These are phyloP conservation scores for Amylocystis lapponica DNA, from an alignment of 768 basidiomycete species.

Conservation along the genomic window DNA sequence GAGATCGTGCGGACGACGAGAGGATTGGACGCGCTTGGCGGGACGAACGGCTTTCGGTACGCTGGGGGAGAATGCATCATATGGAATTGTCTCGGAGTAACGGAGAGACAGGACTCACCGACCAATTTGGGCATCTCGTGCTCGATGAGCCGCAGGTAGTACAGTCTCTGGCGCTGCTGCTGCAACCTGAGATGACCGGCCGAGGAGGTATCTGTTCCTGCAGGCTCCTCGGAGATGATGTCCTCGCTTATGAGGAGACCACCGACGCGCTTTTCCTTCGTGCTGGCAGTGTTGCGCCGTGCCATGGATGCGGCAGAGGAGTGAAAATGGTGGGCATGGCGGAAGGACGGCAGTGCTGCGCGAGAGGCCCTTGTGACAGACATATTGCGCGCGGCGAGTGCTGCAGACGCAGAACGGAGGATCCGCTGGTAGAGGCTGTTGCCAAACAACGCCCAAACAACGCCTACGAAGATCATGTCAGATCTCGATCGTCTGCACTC, in stretches of 20 bases:
- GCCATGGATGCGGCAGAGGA: slow-evolving; percentile 16
- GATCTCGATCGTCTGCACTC: slow-evolving; percentile 3
- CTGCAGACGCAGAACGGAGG: not conserved
- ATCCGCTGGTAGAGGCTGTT: not conserved
- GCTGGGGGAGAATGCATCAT: slow-evolving; percentile 38
- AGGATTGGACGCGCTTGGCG: slow-evolving; percentile 53
- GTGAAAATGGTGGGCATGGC: too few species aligned
- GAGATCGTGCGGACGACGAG: slow-evolving; percentile 69
- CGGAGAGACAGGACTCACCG: slow-evolving; percentile 40
- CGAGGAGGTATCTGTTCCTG: slow-evolving; percentile 61
- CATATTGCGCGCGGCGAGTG: slow-evolving; percentile 8
- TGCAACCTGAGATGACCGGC: slow-evolving; percentile 68
- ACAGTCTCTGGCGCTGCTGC: slow-evolving; percentile 66
- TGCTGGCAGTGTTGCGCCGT: slow-evolving; percentile 1
- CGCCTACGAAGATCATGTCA: not conserved
- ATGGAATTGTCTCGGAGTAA: not conserved
- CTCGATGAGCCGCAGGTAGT: slow-evolving; percentile 82
- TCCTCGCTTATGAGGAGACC: slow-evolving; percentile 16
- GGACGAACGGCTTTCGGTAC: slow-evolving; percentile 74
- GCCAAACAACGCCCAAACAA: slow-evolving; percentile 4
- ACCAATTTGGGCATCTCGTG: slow-evolving; percentile 85
- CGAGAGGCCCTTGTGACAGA: too few species aligned
- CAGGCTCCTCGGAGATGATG: slow-evolving; percentile 16
- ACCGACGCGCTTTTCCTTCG: slow-evolving; percentile 12
- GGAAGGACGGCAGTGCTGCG: too few species aligned